A percentile compares a stretch with the other conserved stretches of the same genome.
phyloP scores from a whole-genome alignment of 2,329 filamentous ascomycete genomes.

The Diplodia sapinea region DNA sequence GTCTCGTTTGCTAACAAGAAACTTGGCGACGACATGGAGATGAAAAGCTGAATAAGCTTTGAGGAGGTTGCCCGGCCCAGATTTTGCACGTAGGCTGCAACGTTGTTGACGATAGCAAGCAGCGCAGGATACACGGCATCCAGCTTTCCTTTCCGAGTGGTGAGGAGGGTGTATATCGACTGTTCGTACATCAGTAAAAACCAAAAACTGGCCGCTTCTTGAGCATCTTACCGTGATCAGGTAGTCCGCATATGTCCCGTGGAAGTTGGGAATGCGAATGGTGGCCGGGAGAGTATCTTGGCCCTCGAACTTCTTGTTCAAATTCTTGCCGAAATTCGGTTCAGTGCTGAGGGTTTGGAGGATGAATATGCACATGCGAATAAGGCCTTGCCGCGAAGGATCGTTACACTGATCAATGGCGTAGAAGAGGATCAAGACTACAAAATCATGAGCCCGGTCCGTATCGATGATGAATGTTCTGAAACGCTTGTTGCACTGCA shows the following conservation, averaged over 20 bases:
- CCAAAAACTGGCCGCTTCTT: not conserved
- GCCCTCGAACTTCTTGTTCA: conserved; percentile 87
- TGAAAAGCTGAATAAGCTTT: conserved; percentile 85
- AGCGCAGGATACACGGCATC: conserved; percentile 91
- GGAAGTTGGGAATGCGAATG: conserved; percentile 83
- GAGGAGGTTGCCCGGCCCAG: conserved; percentile 76
- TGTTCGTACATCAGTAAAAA: conserved; percentile 48
- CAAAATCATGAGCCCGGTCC: conserved; percentile 88
- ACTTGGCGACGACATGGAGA: conserved; percentile 89
- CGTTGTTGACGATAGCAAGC: conserved; percentile 90
- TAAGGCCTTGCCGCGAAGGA: conserved; percentile 84
- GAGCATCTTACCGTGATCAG: conserved; percentile 74
- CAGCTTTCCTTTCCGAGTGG: conserved; percentile 85
- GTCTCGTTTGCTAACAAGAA: conserved; percentile 92
- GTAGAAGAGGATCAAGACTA: conserved; percentile 89
- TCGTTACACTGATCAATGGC: conserved; percentile 88
- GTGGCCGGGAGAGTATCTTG: conserved; percentile 84
- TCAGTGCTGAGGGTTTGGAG: conserved; percentile 95
- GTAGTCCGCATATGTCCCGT: conserved; percentile 91
- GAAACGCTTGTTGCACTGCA: conserved; percentile 98
- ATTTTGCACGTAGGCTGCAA: conserved; percentile 81
- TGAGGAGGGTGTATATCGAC: conserved; percentile 92
- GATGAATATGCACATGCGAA: conserved; percentile 97
- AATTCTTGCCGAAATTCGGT: conserved; percentile 82
- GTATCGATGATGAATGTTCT: conserved; percentile 97